These are phyloP conservation scores for Hanseniaspora jakobsenii DNA, from an alignment of 805 yeast species.

Conservation along the genomic window DNA sequence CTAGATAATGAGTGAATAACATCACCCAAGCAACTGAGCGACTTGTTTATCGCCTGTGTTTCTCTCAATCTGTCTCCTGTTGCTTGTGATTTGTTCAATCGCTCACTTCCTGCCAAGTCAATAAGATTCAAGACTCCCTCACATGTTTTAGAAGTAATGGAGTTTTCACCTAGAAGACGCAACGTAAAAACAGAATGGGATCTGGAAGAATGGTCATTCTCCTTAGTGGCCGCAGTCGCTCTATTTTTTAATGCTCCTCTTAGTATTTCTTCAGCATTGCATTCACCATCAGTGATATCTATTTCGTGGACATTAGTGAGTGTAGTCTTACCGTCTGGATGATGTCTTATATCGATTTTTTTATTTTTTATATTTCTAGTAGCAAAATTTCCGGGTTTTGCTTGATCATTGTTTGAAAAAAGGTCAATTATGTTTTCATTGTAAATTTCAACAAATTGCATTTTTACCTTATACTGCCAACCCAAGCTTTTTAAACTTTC, in stretches of 20 bases:
- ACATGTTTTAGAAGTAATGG: slow-evolving; percentile 35
- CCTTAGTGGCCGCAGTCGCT: slow-evolving; percentile 67
- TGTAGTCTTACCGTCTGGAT: slow-evolving; percentile 41
- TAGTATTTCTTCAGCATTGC: slow-evolving; percentile 41
- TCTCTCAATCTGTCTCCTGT: slow-evolving; percentile 72
- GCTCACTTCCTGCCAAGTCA: slow-evolving; percentile 91
- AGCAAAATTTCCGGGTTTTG: slow-evolving; percentile 18
- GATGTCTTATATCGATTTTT: slow-evolving; percentile 67
- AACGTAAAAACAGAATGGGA: slow-evolving; percentile 78
- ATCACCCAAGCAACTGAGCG: slow-evolving; percentile 79
- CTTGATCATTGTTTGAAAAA: slow-evolving; percentile 25
- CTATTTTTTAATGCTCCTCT: slow-evolving; percentile 48
- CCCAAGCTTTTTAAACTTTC: slow-evolving; percentile 39
- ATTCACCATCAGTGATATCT: slow-evolving; percentile 34
- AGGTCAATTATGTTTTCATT: slow-evolving; percentile 72
- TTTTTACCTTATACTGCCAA: slow-evolving; percentile 50
- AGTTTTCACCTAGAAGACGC: slow-evolving; percentile 43
- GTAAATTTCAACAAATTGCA: slow-evolving; percentile 81
- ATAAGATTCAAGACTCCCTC: slow-evolving; percentile 64
- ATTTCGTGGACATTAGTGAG: slow-evolving; percentile 49
- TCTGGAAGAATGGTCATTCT: slow-evolving; percentile 77
- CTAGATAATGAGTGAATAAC: slow-evolving; percentile 67
- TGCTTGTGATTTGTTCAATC: slow-evolving; percentile 62
- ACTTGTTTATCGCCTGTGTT: slow-evolving; percentile 79
- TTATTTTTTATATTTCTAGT: too few relatives aligned